A percentile compares a stretch with the other conserved stretches of the same genome.
Evolutionary conservation across 345 rosid genomes (phyloP).

Genomic region (Ricinus communis): DNA sequence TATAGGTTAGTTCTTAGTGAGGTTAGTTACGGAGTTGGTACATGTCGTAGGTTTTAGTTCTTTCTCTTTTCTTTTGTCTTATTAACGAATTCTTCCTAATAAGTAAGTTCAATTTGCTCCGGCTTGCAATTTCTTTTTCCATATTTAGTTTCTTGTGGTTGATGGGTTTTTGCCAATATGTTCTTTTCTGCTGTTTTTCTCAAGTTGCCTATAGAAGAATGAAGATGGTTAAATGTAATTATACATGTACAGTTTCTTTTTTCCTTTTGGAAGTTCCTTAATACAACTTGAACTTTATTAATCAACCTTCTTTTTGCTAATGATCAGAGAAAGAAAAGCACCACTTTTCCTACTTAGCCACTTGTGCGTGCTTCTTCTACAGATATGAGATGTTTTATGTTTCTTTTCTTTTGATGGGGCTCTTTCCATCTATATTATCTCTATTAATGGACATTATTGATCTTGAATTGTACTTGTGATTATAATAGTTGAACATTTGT

Average conservation of each 20-base stretch:
- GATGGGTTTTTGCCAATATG: conserved; percentile 18
- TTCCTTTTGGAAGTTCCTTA: conserved; percentile 1
- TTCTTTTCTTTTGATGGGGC: not conserved
- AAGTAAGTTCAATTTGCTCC: conserved; percentile 10
- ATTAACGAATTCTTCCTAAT: conserved; percentile 5
- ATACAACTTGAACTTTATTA: conserved; percentile 9
- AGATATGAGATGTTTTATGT: not conserved
- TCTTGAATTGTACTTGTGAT: conserved; percentile 16
- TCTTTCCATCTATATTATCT: not conserved
- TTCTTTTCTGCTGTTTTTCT: not conserved
- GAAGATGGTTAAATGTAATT: not conserved
- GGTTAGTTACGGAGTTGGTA: conserved; percentile 42
- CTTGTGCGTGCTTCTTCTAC: not conserved
- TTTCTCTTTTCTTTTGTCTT: conserved; percentile 11
- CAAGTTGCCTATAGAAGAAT: conserved; percentile 6
- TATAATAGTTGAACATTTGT: conserved; percentile 1
- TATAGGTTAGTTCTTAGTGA: conserved; percentile 39
- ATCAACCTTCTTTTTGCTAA: no score
- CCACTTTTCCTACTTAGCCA: conserved; percentile 4
- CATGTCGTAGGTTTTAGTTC: conserved; percentile 21
- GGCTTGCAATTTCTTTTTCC: conserved; percentile 2
- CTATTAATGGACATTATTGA: not conserved
- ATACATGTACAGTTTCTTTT: conserved; percentile 5
- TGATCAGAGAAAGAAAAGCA: no score
- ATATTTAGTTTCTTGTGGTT: not conserved